Evolutionary conservation across 2,329 filamentous ascomycete genomes (phyloP), one percentile per base, ranked within the genome.

Genomic region (Colletotrichum godetiae): DNA sequence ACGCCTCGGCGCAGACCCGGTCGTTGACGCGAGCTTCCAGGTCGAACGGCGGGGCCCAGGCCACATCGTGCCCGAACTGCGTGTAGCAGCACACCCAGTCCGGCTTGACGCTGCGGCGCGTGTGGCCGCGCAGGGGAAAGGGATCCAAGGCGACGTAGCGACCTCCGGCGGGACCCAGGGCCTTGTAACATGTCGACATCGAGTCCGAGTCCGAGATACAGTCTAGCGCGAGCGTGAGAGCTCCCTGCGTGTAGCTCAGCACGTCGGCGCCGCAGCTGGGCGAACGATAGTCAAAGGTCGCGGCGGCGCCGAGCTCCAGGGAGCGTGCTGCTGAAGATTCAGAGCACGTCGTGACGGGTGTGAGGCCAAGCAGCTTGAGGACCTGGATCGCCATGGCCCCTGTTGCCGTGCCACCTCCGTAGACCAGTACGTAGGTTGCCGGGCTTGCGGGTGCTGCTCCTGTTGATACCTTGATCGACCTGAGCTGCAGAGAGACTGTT

Each of bases 11-110:
- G 59, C n/a, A 62, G 24, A 7, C 7, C 6, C 59, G 33, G 31
- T 62, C 59, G 10, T 62, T n/a, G 22, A 24, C 13, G 3, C 59
- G 33, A 6, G 56, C 56, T 1, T n/a, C 27, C 15, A 33, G 56
- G 4, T 33, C 27, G 56, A 58, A 58, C 4, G 56, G 56, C 56
- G 15, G 27, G 56, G 27, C 56, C 56, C 27, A 33, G 13, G 15
- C 56, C 10, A 62, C 33, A 12, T 24, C 33, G 10, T 46, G 12
- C 10, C 74, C 76, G 1, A 75, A 75, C 15, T 73, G 68, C 31
- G 76, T 78, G 55, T 72, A 74, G 2, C 72, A 71, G 57, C 72
- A 73, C 19, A 78, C 72, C 75, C 76, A 78, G 10, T 75, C 74
- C 3, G 77, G 73, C 42, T 63, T 57, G 24, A 78, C 73, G 24